Evolutionary conservation across 208 protist species (phyloP).

Genomic region (Trypanosoma melophagium): DNA sequence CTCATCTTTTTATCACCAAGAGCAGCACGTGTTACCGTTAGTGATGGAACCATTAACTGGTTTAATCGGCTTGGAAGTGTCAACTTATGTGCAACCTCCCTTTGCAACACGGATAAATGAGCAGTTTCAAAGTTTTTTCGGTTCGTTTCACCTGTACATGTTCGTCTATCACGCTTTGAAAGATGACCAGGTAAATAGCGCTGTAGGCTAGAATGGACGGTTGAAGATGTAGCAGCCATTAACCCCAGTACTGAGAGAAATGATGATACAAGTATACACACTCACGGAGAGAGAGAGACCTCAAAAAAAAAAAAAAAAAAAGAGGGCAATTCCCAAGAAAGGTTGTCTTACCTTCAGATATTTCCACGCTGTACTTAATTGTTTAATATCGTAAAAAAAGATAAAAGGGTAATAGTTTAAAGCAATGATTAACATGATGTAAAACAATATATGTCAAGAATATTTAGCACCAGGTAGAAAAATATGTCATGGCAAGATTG

Average conservation of each 20-base stretch:
- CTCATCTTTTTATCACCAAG: neutral
- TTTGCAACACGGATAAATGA: constrained; percentile 1
- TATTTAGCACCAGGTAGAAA: too few species aligned
- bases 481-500: too few species aligned
- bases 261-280: neutral
- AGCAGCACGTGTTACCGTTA: constrained; percentile 14
- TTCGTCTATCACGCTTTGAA: constrained; percentile 9
- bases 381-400: too few species aligned
- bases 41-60: constrained; percentile 10
- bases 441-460: too few species aligned
- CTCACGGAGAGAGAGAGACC: neutral
- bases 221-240: neutral
- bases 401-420: too few species aligned
- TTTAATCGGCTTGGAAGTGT: neutral
- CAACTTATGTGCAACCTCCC: constrained; percentile 4
- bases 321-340: too few species aligned
- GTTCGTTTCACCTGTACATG: constrained; percentile 24
- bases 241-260: neutral
- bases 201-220: constrained; percentile 15
- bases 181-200: constrained; percentile 26
- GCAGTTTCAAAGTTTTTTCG: neutral
- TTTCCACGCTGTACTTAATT: too few species aligned
- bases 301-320: constrained; percentile 1
- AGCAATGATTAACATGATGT: too few species aligned
- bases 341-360: too few species aligned